Conservation (phyloP, 805 yeast species). For the Candida koratica region DNA sequence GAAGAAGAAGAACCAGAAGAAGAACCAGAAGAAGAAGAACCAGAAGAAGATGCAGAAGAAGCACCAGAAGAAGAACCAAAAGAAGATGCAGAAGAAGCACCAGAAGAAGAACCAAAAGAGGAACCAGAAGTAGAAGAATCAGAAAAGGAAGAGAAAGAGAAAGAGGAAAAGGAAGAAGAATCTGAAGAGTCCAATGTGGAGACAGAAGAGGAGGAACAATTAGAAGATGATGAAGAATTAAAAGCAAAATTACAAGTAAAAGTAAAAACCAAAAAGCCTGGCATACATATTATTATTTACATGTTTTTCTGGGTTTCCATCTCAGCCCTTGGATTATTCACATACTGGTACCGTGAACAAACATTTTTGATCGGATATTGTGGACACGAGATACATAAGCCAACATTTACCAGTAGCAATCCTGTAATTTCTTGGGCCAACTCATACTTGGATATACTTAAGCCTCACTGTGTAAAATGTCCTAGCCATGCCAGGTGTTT, state of each 20-base stretch:
- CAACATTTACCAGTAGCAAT: slow-evolving; percentile 33
- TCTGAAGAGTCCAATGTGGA: background rate
- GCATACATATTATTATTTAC: slow-evolving; percentile 9
- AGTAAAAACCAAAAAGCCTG: background rate
- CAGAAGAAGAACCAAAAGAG: too few relatives aligned
- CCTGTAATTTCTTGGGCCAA: slow-evolving; percentile 39
- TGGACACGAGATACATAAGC: slow-evolving; percentile 52
- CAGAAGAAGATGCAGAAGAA: too few relatives aligned
- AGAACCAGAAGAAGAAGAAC: too few relatives aligned
- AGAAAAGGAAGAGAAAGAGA: too few relatives aligned
- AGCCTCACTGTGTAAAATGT: slow-evolving; percentile 70
- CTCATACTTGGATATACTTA: slow-evolving; percentile 40
- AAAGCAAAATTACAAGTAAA: slow-evolving; percentile 3
- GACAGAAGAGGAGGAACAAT: slow-evolving; percentile 4
- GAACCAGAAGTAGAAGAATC: too few relatives aligned
- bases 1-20: too few relatives aligned
- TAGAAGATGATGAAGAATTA: slow-evolving; percentile 1
- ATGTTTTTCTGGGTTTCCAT: slow-evolving; percentile 29
- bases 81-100: too few relatives aligned
- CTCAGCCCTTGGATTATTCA: slow-evolving; percentile 36
- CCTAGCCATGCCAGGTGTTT: slow-evolving; percentile 80
- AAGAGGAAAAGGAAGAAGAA: slow-evolving; percentile 3
- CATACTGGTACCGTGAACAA: slow-evolving; percentile 64
- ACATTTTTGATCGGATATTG: slow-evolving; percentile 67
- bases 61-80: too few relatives aligned